A percentile compares a stretch with the other conserved stretches of the same genome.
These are phyloP conservation scores for bread wheat (Triticum aestivum) DNA, from an alignment of 176 grass and related monocot genomes.

Conservation along the genomic window DNA sequence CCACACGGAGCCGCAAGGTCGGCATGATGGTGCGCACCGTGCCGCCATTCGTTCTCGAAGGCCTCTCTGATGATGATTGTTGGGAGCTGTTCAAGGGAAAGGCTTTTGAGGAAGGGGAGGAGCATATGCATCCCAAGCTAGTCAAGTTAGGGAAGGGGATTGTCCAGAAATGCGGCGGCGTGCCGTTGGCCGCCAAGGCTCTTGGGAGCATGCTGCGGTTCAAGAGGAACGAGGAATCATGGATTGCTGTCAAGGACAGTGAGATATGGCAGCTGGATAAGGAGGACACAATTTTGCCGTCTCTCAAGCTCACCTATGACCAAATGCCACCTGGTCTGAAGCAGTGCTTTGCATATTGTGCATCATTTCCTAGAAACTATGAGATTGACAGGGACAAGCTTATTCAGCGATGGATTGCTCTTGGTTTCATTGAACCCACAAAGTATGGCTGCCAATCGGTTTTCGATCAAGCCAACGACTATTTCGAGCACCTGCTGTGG, in stretches of 20 bases:
- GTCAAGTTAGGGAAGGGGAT: constrained; percentile 41
- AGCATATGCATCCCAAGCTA: constrained; percentile 27
- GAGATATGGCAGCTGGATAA: constrained; percentile 46
- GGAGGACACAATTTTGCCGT: constrained; percentile 40
- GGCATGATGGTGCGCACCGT: constrained; percentile 49
- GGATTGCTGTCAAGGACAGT: constrained; percentile 49
- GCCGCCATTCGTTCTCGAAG: constrained; percentile 27
- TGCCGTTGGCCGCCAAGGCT: constrained; percentile 53
- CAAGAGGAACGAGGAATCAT: constrained; percentile 40
- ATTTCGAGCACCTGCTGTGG: constrained; percentile 49
- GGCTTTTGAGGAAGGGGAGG: constrained; percentile 51
- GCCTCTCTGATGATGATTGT: constrained; percentile 45
- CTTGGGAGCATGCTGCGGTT: constrained; percentile 62
- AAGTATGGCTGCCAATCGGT: constrained; percentile 13
- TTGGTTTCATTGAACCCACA: constrained; percentile 44
- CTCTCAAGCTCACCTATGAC: constrained; percentile 60
- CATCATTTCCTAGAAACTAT: constrained; percentile 52
- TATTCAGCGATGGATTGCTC: constrained; percentile 63
- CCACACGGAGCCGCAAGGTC: constrained; percentile 37
- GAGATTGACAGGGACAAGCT: constrained; percentile 58
- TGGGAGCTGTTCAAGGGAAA: constrained; percentile 56
- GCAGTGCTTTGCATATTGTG: constrained; percentile 65
- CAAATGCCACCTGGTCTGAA: constrained; percentile 53
- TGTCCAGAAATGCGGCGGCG: constrained; percentile 45
- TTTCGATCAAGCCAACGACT: constrained; percentile 43